Base-by-base conservation (phyloP, 2,329 filamentous ascomycete genomes). In the Fusarium praegraminearum region DNA sequence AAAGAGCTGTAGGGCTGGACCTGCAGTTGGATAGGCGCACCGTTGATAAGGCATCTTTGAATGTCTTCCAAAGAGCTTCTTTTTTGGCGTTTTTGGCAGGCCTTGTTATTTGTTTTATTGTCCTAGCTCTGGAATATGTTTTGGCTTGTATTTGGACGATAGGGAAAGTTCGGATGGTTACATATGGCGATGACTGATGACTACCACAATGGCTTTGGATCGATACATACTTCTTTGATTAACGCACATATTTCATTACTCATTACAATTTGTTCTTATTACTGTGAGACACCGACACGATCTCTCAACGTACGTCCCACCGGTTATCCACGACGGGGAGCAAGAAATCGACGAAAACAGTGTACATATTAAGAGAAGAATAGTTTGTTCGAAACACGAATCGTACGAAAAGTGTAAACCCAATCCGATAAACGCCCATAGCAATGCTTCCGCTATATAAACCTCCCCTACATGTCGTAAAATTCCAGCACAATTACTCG, bases 371-470 rank as follows among this genome's bases (percentile, higher is more conserved):
- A 28, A 51, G 22, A 22, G 18, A 13, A 20, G n/a, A 51, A 40
- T 7, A 28, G 22, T 36, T 30, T 36, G 32, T 28, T 16, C 28
- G 33, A 51, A 40, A 20, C 16, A 40, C 15, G n/a, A 51, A 40
- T 40, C 24, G 30, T 26, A 24, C 33, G 16, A 36, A 51, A 28
- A 40, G 33, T 12, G n/a, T 40, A 24, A 18, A 18, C 18, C 38
- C 46, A n/a, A 26, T 40, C 11, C 24, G 38, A 45, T n/a, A 57
- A 70, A 72, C 69, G 61, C 69, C 69, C 18, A 33, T 53, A 63
- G 32, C 24, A 59, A 65, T 69, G 65, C 65, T 53, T 52, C 41
- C 46, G 24, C 64, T 68, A 35, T 33, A 49, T 61, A 53, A 20
- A 52, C 18, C 28, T 28, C 36, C 36, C 46, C 35, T 40, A 15